A percentile compares a stretch with the other conserved stretches of the same genome.
phyloP scores from a whole-genome alignment of 2,329 filamentous ascomycete genomes.

The Aureobasidium sp. region DNA sequence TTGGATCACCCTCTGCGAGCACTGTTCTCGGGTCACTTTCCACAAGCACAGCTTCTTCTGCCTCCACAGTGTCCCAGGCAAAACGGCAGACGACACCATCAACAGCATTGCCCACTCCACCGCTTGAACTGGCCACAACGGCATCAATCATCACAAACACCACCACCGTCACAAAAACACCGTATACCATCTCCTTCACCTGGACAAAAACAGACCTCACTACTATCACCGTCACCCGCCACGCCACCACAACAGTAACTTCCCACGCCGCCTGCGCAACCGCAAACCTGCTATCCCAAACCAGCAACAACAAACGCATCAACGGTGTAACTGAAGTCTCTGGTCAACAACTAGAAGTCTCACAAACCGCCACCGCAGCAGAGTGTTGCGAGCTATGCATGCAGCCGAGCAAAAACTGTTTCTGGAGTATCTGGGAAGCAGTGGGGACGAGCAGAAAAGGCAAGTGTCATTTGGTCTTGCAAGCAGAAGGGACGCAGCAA shows the following conservation, averaged over 20 bases:
- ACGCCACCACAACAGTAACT: not conserved
- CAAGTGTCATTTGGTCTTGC: not conserved
- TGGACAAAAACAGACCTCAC: not conserved
- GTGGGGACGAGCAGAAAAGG: not conserved
- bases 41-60: too few relatives aligned
- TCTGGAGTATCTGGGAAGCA: not conserved
- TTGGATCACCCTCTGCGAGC: not conserved
- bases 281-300: not conserved
- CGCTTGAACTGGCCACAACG: too few relatives aligned
- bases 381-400: not conserved
- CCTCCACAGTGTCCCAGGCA: not conserved
- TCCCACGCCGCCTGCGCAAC: not conserved
- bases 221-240: not conserved
- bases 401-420: not conserved
- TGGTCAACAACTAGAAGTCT: not conserved
- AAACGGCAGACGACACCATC: not conserved
- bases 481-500: not conserved
- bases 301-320: not conserved
- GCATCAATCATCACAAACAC: not conserved
- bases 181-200: slow-evolving; percentile 10
- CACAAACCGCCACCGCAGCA: not conserved
- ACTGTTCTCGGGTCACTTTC: not conserved
- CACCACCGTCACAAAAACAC: not conserved
- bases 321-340: not conserved
- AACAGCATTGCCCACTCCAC: not conserved